Evolutionary conservation across 2,329 filamentous ascomycete species (phyloP), one percentile per base, ranked within the genome.

Genomic region (Arthrinium puccinioides): DNA sequence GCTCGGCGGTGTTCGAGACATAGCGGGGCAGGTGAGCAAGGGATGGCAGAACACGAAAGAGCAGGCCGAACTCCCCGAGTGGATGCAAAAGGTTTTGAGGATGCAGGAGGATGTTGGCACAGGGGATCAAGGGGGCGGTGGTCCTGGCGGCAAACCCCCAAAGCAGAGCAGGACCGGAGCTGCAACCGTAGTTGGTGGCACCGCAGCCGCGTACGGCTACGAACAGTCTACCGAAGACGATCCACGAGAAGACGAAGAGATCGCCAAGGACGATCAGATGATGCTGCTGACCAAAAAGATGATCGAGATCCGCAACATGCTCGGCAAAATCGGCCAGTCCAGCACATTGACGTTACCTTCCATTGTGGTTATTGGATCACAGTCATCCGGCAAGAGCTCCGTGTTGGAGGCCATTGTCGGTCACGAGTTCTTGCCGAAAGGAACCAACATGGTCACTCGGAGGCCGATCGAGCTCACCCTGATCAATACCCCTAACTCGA

Each of bases 201-300:
- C 83, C 23, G 86, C 81, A 21, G 77, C 83, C 13, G 87, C 86
- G 1, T 87, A 94, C 56, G 87, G 83, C 25, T 83, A 89, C 51
- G 80, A 87, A 16, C 71, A 82, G 40, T 76, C 79, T 3, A 63
- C 69, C 26, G 78, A 84, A 24, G 78, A 90, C 24, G 77, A 82
- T 45, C 61, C 70, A 5, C 70, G 79, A 38, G 67, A 70, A 8
- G 69, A 66, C 15, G 77, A 82, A 39, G 79, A 84, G 53, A 71
- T 74, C 33, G 86, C 87, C 14, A 79, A 80, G 52, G 92, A 98
- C 53, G 92, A 98, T 57, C 92, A 98, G 62, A 98, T 98, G 90
- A 98, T 98, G 92, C 73, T 96, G 49, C 69, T 98, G 54, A 98
- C 94, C 2, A 90, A 92, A 67, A 97, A 97, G 66, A 98, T 98